These are phyloP conservation scores for Galeopsis tetrahit DNA, from an alignment of 257 asterid species.

Conservation along the genomic window DNA sequence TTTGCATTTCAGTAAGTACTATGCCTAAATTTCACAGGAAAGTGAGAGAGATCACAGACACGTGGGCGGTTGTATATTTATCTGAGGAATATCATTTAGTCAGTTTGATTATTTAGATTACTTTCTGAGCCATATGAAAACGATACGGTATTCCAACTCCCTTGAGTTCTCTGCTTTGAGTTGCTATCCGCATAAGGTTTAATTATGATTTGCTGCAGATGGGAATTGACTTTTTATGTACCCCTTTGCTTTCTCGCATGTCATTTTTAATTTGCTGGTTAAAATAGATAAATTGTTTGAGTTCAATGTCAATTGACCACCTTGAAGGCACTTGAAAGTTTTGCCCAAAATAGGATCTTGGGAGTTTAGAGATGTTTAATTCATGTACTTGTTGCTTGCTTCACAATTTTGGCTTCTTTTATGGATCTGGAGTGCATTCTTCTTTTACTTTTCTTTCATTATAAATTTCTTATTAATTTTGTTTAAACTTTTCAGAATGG, in stretches of 20 bases:
- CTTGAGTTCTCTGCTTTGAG: constrained; percentile 23
- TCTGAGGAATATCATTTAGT: constrained; percentile 21
- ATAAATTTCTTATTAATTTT: constrained; percentile 24
- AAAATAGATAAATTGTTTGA: constrained; percentile 10
- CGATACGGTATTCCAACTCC: constrained; percentile 12
- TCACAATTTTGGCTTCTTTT: background rate
- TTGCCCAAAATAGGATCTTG: background rate
- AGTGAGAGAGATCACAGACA: constrained; percentile 1
- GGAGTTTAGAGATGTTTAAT: constrained; percentile 9
- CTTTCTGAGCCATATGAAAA: background rate
- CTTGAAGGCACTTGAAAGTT: constrained; percentile 20
- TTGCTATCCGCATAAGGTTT: background rate
- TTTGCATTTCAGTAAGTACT: constrained; percentile 21
- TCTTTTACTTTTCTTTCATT: background rate
- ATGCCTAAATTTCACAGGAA: constrained; percentile 19
- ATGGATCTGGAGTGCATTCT: constrained; percentile 16
- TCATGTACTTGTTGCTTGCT: constrained; percentile 14
- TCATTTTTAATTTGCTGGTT: constrained; percentile 14
- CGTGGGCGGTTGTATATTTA: background rate
- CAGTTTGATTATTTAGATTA: constrained; percentile 6
- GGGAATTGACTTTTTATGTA: constrained; percentile 3
- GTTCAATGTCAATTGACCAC: constrained; percentile 11
- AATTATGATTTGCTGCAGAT: constrained; percentile 7
- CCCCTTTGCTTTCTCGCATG: constrained; percentile 23
- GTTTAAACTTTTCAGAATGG: constrained; percentile 58